Evolutionary conservation across 805 yeast species (phyloP).

Genomic region (Yarrowia porcina): DNA sequence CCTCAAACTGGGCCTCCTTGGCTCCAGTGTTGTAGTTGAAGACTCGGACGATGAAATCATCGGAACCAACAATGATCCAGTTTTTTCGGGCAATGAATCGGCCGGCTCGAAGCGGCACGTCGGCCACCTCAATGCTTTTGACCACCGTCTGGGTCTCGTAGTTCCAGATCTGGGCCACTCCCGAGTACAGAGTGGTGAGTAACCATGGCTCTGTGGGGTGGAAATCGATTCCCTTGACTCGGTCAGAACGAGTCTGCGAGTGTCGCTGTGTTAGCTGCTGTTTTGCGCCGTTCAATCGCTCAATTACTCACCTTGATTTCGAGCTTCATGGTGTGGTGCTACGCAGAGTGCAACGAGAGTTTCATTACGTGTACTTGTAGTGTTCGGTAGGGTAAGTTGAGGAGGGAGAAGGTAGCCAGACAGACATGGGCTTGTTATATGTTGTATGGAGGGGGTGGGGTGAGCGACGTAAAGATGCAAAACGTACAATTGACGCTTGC

Average conservation of each 20-base stretch:
- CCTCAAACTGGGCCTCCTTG: constrained; percentile 91
- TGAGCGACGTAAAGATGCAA: background rate
- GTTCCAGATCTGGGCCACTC: constrained; percentile 89
- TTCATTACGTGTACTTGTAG: constrained; percentile 23
- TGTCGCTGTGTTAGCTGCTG: constrained; percentile 50
- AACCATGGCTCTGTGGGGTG: constrained; percentile 98
- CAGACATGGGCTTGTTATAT: no score
- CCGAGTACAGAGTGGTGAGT: constrained; percentile 84
- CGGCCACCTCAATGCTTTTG: constrained; percentile 90
- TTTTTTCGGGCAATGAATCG: constrained; percentile 91
- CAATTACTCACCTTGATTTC: constrained; percentile 45
- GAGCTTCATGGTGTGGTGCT: constrained; percentile 44
- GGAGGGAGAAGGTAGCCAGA: background rate
- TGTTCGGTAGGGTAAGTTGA: constrained; percentile 13
- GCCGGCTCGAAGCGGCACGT: constrained; percentile 94
- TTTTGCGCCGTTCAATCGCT: constrained; percentile 35
- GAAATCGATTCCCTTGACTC: constrained; percentile 97
- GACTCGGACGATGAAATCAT: constrained; percentile 90
- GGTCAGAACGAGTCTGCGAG: constrained; percentile 86
- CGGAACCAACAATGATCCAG: constrained; percentile 96
- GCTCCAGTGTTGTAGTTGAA: constrained; percentile 95
- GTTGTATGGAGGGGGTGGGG: no score
- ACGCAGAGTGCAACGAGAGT: background rate
- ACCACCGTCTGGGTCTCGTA: constrained; percentile 80
- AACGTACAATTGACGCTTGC: background rate